Evolutionary conservation across 2,329 filamentous ascomycete species (phyloP), one percentile per base, ranked within the genome.

Genomic region (Colletotrichum ledebouriae): DNA sequence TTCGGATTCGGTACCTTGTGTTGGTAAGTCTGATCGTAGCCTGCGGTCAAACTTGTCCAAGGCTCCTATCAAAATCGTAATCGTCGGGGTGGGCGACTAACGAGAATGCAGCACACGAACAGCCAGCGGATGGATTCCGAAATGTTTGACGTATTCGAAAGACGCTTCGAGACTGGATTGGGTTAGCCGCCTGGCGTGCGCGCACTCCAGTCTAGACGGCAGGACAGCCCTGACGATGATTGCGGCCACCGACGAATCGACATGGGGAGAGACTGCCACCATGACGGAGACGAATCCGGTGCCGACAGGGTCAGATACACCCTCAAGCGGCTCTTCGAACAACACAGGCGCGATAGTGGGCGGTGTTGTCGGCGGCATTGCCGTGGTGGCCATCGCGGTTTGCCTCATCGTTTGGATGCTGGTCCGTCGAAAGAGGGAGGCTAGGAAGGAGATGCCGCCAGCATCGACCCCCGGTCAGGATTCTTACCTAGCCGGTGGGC

Each of bases 331-430:
- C 53, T 47, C 41, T 5, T 47, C 56, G 4, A 34, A 15, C 17
- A 59, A 59, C 17, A 63, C 52, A 9, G 61, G 61, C 20, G 61
- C 52, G 12, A 63, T 63, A 9, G 61, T 37, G 17, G 61, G 61
- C 15, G 61, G 61, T 17, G 42, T 63, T 5, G 61, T 63, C 1
- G 53, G 61, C 1, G 61, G 61, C 9, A 20, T 63, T 15, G 61
- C 61, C 0, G 61, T 63, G 42, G 17, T 63, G 22, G 52, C 61
- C 52, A 50, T 63, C 34, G 53, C 61, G 12, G 61, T 49, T 29
- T 63, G 61, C 33, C 34, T 63, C 34, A 42, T 63, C n/a, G 61
- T 59, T 22, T 63, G 61, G 61, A 20, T 63, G 17, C 15, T 58
- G 12, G 33, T 63, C 15, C 33, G 61, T 44, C 44, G 55, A 15